Evolutionary conservation across 2,329 filamentous ascomycete genomes (phyloP).

Genomic region (Stachybotrys echinatus): DNA sequence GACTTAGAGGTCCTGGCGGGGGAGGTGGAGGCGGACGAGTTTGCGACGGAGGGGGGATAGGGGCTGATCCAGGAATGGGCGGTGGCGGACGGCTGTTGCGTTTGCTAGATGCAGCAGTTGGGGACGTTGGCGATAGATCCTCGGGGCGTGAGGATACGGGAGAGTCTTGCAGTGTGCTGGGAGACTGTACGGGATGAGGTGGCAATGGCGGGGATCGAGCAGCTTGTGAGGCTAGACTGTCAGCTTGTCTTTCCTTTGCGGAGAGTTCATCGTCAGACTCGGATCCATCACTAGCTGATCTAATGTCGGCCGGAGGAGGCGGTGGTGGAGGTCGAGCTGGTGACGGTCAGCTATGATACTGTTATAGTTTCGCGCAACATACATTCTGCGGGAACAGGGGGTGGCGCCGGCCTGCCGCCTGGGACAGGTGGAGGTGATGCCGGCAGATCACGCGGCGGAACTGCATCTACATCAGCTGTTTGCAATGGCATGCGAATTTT

Average conservation of each 20-base stretch:
- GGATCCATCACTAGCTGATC: conserved; percentile 71
- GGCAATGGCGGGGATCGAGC: conserved; percentile 25
- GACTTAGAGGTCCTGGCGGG: conserved; percentile 49
- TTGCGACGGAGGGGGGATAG: conserved; percentile 42
- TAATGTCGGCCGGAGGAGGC: conserved; percentile 44
- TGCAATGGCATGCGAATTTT: not conserved
- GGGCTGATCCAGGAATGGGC: conserved; percentile 54
- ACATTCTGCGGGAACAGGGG: conserved; percentile 57
- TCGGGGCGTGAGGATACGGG: conserved; percentile 27
- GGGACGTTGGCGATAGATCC: conserved; percentile 38
- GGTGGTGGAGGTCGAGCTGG: conserved; percentile 58
- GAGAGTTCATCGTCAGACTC: conserved; percentile 87
- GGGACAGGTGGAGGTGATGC: conserved; percentile 40
- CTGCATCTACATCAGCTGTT: conserved; percentile 10
- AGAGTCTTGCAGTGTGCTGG: conserved; percentile 6
- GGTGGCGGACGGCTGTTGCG: conserved; percentile 53
- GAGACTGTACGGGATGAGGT: not conserved
- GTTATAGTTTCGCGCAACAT: conserved; percentile 26
- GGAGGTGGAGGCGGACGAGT: conserved; percentile 63
- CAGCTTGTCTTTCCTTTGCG: conserved; percentile 37
- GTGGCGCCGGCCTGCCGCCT: conserved; percentile 47
- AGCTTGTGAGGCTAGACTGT: conserved; percentile 39
- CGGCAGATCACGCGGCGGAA: conserved; percentile 23
- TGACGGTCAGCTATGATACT: not conserved
- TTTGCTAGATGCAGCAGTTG: conserved; percentile 38